Percentiles rank a stretch among this genome's conserved stretches.
These are phyloP conservation scores for Arthrobotrys pseudoclavata DNA, from an alignment of 2,329 filamentous ascomycete genomes.

Conservation along the genomic window DNA sequence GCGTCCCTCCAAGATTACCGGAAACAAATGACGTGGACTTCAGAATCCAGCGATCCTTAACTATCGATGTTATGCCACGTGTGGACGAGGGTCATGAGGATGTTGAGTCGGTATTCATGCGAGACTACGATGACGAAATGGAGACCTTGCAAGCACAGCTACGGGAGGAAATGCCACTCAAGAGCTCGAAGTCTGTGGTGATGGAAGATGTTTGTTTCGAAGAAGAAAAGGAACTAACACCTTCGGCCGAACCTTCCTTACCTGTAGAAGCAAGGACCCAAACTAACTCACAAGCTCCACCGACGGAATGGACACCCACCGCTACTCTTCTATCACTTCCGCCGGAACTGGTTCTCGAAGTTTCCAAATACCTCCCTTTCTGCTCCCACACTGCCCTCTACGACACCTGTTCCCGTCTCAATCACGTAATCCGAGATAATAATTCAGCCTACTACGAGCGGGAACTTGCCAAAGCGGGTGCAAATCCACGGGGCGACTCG, in stretches of 20 bases:
- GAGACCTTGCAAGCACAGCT: slow-evolving; percentile 52
- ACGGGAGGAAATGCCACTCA: slow-evolving; percentile 50
- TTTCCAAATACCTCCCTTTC: slow-evolving; percentile 58
- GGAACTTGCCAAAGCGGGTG: slow-evolving; percentile 53
- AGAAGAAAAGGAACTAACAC: slow-evolving; percentile 32
- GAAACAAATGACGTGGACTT: slow-evolving; percentile 44
- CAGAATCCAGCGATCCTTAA: slow-evolving; percentile 42
- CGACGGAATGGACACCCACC: slow-evolving; percentile 29
- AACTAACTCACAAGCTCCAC: slow-evolving; percentile 10
- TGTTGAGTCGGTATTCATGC: slow-evolving; percentile 56
- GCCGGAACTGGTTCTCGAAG: slow-evolving; percentile 56
- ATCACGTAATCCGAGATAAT: slow-evolving; percentile 56
- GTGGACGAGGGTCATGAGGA: slow-evolving; percentile 54
- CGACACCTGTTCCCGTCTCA: slow-evolving; percentile 51
- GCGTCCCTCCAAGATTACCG: slow-evolving; percentile 50
- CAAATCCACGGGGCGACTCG: slow-evolving; percentile 56
- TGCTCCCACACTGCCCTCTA: slow-evolving; percentile 58
- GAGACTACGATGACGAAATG: slow-evolving; percentile 58
- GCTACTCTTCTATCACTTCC: slow-evolving; percentile 50
- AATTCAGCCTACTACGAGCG: slow-evolving; percentile 57
- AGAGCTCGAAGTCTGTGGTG: slow-evolving; percentile 48
- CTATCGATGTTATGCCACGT: slow-evolving; percentile 57
- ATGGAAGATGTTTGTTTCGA: slow-evolving; percentile 48
- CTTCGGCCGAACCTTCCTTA: neutral
- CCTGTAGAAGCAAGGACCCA: slow-evolving; percentile 4